A percentile compares a stretch with the other conserved stretches of the same genome.
These are phyloP conservation scores for Leccinum imitatum DNA, from an alignment of 768 basidiomycete species.

Conservation along the genomic window DNA sequence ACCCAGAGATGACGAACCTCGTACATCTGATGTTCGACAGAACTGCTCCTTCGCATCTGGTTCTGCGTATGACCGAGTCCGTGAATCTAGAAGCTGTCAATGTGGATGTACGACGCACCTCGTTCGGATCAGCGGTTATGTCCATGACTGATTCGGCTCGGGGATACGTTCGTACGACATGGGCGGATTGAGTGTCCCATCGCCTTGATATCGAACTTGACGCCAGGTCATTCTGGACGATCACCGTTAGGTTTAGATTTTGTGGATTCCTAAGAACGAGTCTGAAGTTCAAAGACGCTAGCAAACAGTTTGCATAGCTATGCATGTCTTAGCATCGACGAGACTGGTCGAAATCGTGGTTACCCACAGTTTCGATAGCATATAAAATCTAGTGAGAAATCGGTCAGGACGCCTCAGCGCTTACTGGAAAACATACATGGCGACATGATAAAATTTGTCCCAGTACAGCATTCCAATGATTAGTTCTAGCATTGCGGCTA, in stretches of 20 bases:
- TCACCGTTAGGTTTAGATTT: background rate
- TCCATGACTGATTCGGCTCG: background rate
- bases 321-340: no score
- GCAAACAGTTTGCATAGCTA: no score
- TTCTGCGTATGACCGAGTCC: background rate
- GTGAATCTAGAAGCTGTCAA: no score
- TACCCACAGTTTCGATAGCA: no score
- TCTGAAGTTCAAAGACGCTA: constrained; percentile 10
- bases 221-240: background rate
- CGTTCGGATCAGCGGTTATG: background rate
- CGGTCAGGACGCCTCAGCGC: no score
- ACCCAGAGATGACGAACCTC: no score
- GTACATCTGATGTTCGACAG: no score
- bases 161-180: background rate
- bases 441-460: constrained; percentile 11
- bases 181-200: background rate
- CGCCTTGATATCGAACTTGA: no score
- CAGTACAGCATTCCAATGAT: constrained; percentile 11
- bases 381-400: no score
- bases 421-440: constrained; percentile 14
- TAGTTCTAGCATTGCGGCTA: constrained; percentile 19
- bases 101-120: background rate
- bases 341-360: no score
- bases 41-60: background rate
- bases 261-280: background rate